Evolutionary conservation across 2,329 filamentous ascomycete species (phyloP), one percentile per base, ranked within the genome.

Genomic region (Epicoccum sorghinum): DNA sequence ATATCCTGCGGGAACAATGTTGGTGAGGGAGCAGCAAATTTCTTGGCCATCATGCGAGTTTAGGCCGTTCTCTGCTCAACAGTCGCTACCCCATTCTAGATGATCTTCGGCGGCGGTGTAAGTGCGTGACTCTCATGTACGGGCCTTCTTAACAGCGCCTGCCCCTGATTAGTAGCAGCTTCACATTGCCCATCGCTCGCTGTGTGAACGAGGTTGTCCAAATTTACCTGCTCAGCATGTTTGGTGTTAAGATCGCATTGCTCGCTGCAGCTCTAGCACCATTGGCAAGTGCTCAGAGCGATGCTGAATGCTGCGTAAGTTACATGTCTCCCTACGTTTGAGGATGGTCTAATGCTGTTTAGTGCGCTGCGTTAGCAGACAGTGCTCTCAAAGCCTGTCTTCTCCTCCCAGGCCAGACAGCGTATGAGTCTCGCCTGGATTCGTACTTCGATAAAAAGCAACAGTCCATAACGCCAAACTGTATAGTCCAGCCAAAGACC

Each of bases 361-460:
- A 61, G 61, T 64, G 60, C 22, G 33, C 39, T 32, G 44, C 50
- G 18, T 44, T 64, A 10, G 38, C 58, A 0, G 13, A 38, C 9
- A 59, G 29, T 6, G 35, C 60, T 4, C 23, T 65, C n/a, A 51
- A 49, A 13, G 30, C 22, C 13, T 46, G 48, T 4, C 44, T 68
- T 4, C 55, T 64, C 7, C 58, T 52, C 30, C 61, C 64, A 2
- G 52, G 47, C 22, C 58, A 65, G 29, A 51, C 32, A 2, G 55
- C 58, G 5, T 68, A 56, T 35, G 36, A 47, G n/a, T 35, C 52
- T 18, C 55, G 63, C 12, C 46, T 63, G 12, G 39, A 52, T 7
- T 61, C 60, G 1, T 68, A 66, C 43, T 68, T 62, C 36, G 59
- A 65, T 12, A 39, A 62, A 13, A 65, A 63, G 41, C 61, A 67